phyloP scores from a whole-genome alignment of 306 rosid species.

The Amphicarpaea edgeworthii region DNA sequence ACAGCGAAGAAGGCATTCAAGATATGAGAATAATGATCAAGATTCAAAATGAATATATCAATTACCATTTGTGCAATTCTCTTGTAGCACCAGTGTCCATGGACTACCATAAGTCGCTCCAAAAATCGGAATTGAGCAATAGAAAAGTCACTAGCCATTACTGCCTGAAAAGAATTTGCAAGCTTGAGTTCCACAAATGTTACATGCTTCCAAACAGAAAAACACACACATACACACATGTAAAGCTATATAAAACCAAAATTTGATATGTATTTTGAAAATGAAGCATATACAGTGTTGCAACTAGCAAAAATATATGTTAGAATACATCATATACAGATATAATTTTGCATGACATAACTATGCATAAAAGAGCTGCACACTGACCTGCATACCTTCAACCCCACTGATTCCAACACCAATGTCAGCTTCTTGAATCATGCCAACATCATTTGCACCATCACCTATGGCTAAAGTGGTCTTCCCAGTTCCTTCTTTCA shows the following conservation, averaged over 20 bases:
- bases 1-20: conserved; percentile 13
- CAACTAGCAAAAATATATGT: too few species aligned
- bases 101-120: conserved; percentile 99
- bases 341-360: not conserved
- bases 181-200: conserved; percentile 44
- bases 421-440: conserved; percentile 99
- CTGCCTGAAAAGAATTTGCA: conserved; percentile 73
- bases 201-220: conserved; percentile 38
- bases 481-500: conserved; percentile 93
- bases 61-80: conserved; percentile 99
- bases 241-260: conserved; percentile 26
- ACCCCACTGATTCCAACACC: conserved; percentile 99
- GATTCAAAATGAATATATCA: conserved; percentile 34
- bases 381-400: conserved; percentile 99
- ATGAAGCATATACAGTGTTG: not conserved
- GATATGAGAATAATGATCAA: conserved; percentile 34
- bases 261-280: conserved; percentile 6
- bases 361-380: conserved; percentile 36
- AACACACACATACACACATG: not conserved
- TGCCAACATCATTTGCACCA: conserved; percentile 99
- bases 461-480: conserved; percentile 97
- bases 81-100: conserved; percentile 99
- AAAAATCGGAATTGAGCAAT: conserved; percentile 89
- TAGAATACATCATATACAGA: too few species aligned
- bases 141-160: conserved; percentile 98